Base-by-base conservation (phyloP, 2,329 filamentous ascomycete species). In the Elsinoe fawcettii region DNA sequence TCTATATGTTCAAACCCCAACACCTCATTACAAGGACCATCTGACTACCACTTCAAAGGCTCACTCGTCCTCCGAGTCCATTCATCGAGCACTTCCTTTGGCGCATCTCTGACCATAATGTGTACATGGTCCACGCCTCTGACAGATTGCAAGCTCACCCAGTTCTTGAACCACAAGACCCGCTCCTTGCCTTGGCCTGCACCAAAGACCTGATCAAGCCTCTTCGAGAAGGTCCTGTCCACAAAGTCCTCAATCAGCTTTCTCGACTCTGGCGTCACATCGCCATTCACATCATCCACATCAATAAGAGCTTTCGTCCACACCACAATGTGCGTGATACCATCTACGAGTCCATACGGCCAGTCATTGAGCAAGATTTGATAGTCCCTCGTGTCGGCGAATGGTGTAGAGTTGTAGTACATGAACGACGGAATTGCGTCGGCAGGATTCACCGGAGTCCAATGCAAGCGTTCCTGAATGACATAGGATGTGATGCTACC, bases 141-240 rank as follows among this genome's bases (percentile, higher is more conserved):
- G 46, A 85, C 80, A 63, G 80, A 83, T 69, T 85, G 82, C 67
- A 84, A 64, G 36, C 75, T 75, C 7, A 77, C 77, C 74, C 80
- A 83, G 63, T 85, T 85, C 74, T 83, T 84, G 65, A 85, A 85
- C 82, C 82, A 85, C 58, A 81, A 66, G 22, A 85, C 77, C 62
- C 76, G 75, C 18, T 75, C 74, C 20, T 61, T 46, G 69, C 72
- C 69, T 58, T 65, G 64, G 9, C 59, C 55, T 27, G 46, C 25
- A 6, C 58, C 59, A 49, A 58, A 51, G 3, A 53, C 60, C 36
- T 65, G 58, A 37, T 65, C 70, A 60, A 78, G 65, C 39, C 72
- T 70, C 9, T 65, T 64, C 11, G 78, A 71, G 66, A 84, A 84
- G 23, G 70, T 77, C 22, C 63, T 69, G 55, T 72, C 65, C 36